Base-by-base conservation (phyloP, 2,329 filamentous ascomycete species). In the Botrytis aclada region DNA sequence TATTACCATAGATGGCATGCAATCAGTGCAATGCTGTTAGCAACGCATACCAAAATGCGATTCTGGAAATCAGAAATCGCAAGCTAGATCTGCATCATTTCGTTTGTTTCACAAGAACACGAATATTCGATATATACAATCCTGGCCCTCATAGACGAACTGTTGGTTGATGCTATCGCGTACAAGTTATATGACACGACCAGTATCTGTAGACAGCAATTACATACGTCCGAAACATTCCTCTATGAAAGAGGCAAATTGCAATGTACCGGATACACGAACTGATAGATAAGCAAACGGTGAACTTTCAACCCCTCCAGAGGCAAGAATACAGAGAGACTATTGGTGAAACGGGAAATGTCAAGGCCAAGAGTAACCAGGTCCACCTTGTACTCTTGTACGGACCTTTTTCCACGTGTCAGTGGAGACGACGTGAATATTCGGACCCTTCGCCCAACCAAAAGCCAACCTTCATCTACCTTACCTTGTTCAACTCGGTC, bases 61-160 rank as follows among this genome's bases (percentile, higher is more conserved):
- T 47, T 62, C 7, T 47, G 10, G 16, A 16, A 39, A 51, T 64
- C 37, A 34, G 34, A 12, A 18, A 39, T 51, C 20, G 51, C 41
- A 45, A 54, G 45, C 37, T 45, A 65, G 70, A 71, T 66, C 45
- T 66, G 37, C 70, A 71, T 66, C 69, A 64, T 56, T 71, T 71
- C 69, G 39, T 66, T 64, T 66, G 61, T 71, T 45, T 58, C 61
- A 71, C 47, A 45, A 37, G 32, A 34, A 64, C 56, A 47, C 56
- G 37, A 70, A 39, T 41, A 47, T 54, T 39, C 12, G 64, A 67
- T 41, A 41, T 39, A 67, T 32, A 32, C 14, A 47, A 70, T 61
- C 58, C 58, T 51, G 51, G 43, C 32, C 22, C 22, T 8, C 41
- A 56, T 54, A 41, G n/a, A 56, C 37, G 39, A 54, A 67, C 47